Percentiles rank a stretch among this genome's conserved stretches.
Evolutionary conservation across 805 yeast genomes (phyloP).

Genomic region (Monosporozyma siamensis): DNA sequence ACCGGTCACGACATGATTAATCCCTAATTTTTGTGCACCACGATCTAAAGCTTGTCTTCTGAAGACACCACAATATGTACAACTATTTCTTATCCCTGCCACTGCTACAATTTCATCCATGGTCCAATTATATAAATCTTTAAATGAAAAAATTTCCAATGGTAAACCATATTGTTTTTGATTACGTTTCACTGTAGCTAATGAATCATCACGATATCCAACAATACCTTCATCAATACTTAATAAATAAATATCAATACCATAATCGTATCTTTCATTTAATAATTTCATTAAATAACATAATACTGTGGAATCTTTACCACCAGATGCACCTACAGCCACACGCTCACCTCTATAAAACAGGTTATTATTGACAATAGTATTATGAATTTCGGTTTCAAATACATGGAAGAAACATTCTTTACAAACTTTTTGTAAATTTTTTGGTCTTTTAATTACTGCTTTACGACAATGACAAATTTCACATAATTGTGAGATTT

Average conservation of each 20-base stretch:
- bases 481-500: constrained; percentile 55
- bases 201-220: constrained; percentile 93
- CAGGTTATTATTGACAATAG: constrained; percentile 60
- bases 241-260: constrained; percentile 70
- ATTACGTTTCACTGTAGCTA: constrained; percentile 93
- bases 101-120: constrained; percentile 97
- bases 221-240: constrained; percentile 95
- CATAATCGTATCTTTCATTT: constrained; percentile 83
- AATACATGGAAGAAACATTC: constrained; percentile 82
- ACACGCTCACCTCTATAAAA: constrained; percentile 77
- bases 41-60: constrained; percentile 94
- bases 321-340: constrained; percentile 98
- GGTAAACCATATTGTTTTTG: constrained; percentile 77
- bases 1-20: constrained; percentile 90
- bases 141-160: constrained; percentile 71
- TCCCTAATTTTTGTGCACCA: constrained; percentile 81
- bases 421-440: constrained; percentile 80
- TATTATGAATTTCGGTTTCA: constrained; percentile 91
- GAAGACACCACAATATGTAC: constrained; percentile 97
- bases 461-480: constrained; percentile 77
- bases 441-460: constrained; percentile 84
- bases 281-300: constrained; percentile 80
- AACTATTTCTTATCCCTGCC: constrained; percentile 87
- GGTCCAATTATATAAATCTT: constrained; percentile 90
- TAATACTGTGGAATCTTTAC: constrained; percentile 93